Base-by-base conservation (phyloP, 1,139 yeast species). In the Saccharomyces hybrid region DNA sequence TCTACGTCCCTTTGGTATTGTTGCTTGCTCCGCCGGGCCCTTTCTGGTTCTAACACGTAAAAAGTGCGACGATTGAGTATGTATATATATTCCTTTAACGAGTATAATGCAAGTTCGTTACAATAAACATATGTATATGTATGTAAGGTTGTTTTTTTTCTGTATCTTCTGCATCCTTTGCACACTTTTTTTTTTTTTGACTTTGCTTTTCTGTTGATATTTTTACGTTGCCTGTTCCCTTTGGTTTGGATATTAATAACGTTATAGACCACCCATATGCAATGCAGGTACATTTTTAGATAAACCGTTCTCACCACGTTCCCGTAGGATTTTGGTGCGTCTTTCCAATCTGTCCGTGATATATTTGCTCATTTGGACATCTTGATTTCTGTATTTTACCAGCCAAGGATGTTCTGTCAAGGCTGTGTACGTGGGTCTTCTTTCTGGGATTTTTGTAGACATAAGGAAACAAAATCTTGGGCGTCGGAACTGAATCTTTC, bases 331-430 rank as follows among this genome's bases (percentile, higher is more conserved):
- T 54, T 48, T 59, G 53, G 66, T 71, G 56, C 63, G 60, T 58
- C 57, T 62, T 38, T 58, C 72, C 67, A 56, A 65, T 60, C 65
- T 73, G 70, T 58, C 69, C 8, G 71, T 71, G 26, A 74, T 64
- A 49, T 71, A 74, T 3, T 60, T 63, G 31, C 69, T 67, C 74
- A 74, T 71, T 2, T 66, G 62, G 16, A 66, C 75, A 28, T 73
- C 72, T 32, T 70, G 73, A 52, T 77, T 75, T 54, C 74, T 72
- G 53, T 76, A 78, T 58, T 78, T 77, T 34, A 75, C 71, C 56
- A 93, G 76, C 98, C 98, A 93, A 3, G 95, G 95, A 67, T 88
- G 95, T 49, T 79, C 77, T 54, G 90, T 72, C 55, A 93, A 77
- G 54, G 84, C 80, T 1, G 82, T 80, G 69, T 93, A 93, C 5